These are phyloP conservation scores for Singerocomus inundabilis DNA, from an alignment of 1,284 basidiomycete genomes.

Conservation along the genomic window DNA sequence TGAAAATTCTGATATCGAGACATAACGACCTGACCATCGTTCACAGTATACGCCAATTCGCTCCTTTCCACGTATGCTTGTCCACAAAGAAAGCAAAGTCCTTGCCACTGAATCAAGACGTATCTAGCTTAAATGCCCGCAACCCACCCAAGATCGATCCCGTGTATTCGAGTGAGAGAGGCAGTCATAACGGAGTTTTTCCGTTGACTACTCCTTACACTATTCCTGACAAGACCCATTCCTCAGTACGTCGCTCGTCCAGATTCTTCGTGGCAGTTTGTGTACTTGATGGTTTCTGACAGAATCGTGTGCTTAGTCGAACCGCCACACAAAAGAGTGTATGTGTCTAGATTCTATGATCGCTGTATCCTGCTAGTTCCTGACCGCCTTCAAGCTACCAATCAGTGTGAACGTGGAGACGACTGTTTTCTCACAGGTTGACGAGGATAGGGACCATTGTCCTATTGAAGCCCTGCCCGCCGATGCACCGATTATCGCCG, in stretches of 20 bases:
- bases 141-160: conserved; percentile 31
- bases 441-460: conserved; percentile 23
- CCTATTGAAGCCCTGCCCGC: conserved; percentile 21
- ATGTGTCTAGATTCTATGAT: not conserved
- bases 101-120: not conserved
- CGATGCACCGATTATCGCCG: conserved; percentile 15
- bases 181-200: conserved; percentile 12
- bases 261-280: not conserved
- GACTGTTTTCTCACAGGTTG: conserved; percentile 33
- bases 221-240: conserved; percentile 19
- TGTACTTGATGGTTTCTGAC: not conserved
- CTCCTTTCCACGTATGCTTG: conserved; percentile 31
- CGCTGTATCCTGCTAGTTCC: not conserved
- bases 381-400: conserved; percentile 9
- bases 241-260: conserved; percentile 22
- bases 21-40: not conserved
- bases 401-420: conserved; percentile 37
- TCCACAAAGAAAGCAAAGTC: not conserved
- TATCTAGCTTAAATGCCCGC: conserved; percentile 30
- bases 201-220: conserved; percentile 21
- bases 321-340: conserved; percentile 24
- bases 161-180: conserved; percentile 29
- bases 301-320: conserved; percentile 30
- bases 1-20: not conserved
- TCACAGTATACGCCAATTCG: conserved; percentile 33